A percentile compares a stretch with the other conserved stretches of the same genome.
These are phyloP conservation scores for Dactylellina sp. DNA, from an alignment of 2,329 filamentous ascomycete species.

Conservation along the genomic window DNA sequence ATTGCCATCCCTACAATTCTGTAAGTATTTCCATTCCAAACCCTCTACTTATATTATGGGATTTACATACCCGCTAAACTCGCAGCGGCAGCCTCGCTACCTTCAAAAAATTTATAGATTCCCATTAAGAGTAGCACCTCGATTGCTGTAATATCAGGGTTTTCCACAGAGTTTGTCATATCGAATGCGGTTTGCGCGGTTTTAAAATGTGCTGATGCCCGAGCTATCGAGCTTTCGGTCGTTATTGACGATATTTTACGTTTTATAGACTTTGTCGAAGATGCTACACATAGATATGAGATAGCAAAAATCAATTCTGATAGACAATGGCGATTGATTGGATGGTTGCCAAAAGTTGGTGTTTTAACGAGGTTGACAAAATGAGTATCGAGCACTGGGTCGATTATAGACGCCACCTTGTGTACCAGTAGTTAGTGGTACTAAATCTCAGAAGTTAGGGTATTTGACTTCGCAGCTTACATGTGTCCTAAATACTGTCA, in stretches of 20 bases:
- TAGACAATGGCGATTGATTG: constrained; percentile 31
- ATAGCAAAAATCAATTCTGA: constrained; percentile 48
- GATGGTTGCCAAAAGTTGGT: constrained; percentile 44
- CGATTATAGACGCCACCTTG: constrained; percentile 38
- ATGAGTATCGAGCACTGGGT: constrained; percentile 41
- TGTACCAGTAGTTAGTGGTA: neutral
- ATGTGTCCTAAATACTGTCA: constrained; percentile 37
- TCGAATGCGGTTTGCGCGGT: constrained; percentile 45
- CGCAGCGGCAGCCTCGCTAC: constrained; percentile 23
- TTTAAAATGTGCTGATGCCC: constrained; percentile 43
- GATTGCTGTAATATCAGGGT: constrained; percentile 39
- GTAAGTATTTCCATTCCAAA: neutral
- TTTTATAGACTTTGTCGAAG: constrained; percentile 34
- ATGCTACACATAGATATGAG: constrained; percentile 36
- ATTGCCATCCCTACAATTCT: constrained; percentile 31
- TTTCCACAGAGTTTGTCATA: constrained; percentile 39
- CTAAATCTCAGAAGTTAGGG: neutral
- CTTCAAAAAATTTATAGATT: constrained; percentile 48
- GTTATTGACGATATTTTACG: constrained; percentile 43
- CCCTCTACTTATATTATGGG: too few relatives aligned
- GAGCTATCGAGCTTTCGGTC: constrained; percentile 11
- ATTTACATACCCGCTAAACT: constrained; percentile 41
- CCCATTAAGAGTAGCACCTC: constrained; percentile 39
- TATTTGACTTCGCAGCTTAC: constrained; percentile 8
- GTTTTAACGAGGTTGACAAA: constrained; percentile 47